Percentiles rank a stretch among this genome's conserved stretches.
Evolutionary conservation across 441 rosid species (phyloP).

Genomic region (Cnidoscolus chayamansa): DNA sequence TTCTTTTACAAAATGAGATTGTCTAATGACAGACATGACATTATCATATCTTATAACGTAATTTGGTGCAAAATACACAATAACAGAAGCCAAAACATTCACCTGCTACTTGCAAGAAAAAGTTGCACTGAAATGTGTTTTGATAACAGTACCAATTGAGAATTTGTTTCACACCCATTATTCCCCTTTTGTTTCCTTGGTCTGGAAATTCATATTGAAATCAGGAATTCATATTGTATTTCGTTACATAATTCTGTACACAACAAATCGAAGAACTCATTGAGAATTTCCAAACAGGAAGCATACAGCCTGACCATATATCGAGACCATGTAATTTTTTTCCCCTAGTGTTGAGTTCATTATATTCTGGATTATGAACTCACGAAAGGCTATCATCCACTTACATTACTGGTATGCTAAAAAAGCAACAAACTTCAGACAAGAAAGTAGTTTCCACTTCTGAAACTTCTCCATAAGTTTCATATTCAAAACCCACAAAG

Average conservation of each 20-base stretch:
- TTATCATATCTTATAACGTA: no score
- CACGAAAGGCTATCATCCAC: neutral
- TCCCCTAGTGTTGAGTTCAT: neutral
- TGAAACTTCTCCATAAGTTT: neutral
- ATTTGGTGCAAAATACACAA: neutral
- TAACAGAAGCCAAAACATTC: neutral
- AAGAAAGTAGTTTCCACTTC: neutral
- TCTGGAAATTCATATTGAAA: neutral
- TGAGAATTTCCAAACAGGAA: neutral
- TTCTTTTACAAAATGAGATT: no score
- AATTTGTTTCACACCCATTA: no score
- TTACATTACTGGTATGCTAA: neutral
- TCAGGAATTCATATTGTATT: neutral
- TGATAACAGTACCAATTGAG: neutral
- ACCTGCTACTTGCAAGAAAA: neutral
- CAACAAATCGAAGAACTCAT: neutral
- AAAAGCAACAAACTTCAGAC: neutral
- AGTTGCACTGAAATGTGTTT: neutral
- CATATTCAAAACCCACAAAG: neutral
- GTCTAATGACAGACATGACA: no score
- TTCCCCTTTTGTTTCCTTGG: no score
- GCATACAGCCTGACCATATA: neutral
- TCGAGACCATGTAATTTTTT: neutral
- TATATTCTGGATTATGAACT: neutral
- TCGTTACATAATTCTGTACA: neutral